Conservation (phyloP, 2,329 filamentous ascomycete genomes). For the Hypoxylon rubiginosum region DNA sequence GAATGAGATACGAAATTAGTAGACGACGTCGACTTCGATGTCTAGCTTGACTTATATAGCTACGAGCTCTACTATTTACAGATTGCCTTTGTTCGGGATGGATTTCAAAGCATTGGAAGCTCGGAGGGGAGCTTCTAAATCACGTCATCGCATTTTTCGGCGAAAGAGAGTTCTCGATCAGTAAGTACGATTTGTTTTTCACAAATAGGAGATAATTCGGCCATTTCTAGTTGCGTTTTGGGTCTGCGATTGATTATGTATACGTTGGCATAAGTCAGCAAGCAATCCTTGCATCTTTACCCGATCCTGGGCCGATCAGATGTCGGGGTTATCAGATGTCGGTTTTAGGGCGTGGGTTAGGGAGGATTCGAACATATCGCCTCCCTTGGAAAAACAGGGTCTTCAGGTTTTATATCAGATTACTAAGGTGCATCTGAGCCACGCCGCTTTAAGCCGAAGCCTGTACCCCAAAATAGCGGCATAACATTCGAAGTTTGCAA, state of each 20-base stretch:
- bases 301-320: neutral
- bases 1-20: neutral
- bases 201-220: slow-evolving; percentile 6
- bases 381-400: too few species aligned
- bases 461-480: too few species aligned
- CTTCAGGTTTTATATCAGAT: too few species aligned
- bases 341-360: neutral
- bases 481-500: too few species aligned
- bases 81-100: slow-evolving; percentile 8
- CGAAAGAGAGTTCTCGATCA: slow-evolving; percentile 17
- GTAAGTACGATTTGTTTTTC: neutral
- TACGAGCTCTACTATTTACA: slow-evolving; percentile 10
- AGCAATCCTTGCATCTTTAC: neutral
- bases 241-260: neutral
- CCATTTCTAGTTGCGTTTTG: neutral
- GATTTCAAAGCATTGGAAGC: slow-evolving; percentile 40
- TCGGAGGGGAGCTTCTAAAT: slow-evolving; percentile 14
- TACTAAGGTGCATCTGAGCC: neutral
- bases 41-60: slow-evolving; percentile 34
- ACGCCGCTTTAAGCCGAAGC: too few species aligned
- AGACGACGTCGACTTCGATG: slow-evolving; percentile 29
- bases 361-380: neutral
- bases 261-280: neutral
- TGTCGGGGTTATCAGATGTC: too few species aligned
- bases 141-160: slow-evolving; percentile 31